Evolutionary conservation across 2,329 filamentous ascomycete genomes (phyloP).

Genomic region (Salinomyces thailandicus): DNA sequence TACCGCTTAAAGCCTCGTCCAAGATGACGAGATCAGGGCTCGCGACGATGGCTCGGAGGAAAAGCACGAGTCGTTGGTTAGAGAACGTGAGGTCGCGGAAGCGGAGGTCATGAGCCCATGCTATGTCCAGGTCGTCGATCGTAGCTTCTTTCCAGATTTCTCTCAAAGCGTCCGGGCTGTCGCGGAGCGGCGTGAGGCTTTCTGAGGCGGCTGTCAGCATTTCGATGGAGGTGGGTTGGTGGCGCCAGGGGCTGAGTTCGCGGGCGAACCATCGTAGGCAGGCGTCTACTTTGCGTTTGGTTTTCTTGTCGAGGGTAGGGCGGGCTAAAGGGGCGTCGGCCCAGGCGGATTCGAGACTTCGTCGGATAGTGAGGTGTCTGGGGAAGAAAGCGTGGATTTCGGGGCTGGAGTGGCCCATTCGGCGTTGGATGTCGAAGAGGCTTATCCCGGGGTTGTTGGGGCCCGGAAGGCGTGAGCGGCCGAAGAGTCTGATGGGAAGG

Average conservation of each 20-base stretch:
- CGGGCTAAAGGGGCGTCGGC: slow-evolving; percentile 72
- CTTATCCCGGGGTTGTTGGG: slow-evolving; percentile 64
- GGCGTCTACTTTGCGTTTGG: slow-evolving; percentile 53
- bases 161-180: slow-evolving; percentile 2
- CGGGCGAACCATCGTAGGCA: slow-evolving; percentile 65
- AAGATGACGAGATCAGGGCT: slow-evolving; percentile 40
- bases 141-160: slow-evolving; percentile 12
- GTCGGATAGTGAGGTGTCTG: slow-evolving; percentile 58
- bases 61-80: slow-evolving; percentile 73
- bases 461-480: slow-evolving; percentile 66
- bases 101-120: slow-evolving; percentile 57
- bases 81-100: slow-evolving; percentile 72
- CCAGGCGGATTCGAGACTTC: slow-evolving; percentile 77
- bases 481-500: slow-evolving; percentile 77
- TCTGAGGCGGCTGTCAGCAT: slow-evolving; percentile 7
- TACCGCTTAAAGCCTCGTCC: slow-evolving; percentile 42
- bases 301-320: slow-evolving; percentile 51
- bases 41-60: slow-evolving; percentile 48
- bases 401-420: slow-evolving; percentile 86
- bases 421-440: slow-evolving; percentile 82
- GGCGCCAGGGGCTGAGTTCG: slow-evolving; percentile 55
- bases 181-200: slow-evolving; percentile 9
- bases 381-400: slow-evolving; percentile 94
- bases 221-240: slow-evolving; percentile 6
- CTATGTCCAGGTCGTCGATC: slow-evolving; percentile 22